Percentiles rank a stretch among this genome's conserved stretches.
Evolutionary conservation across 2,329 filamentous ascomycete species (phyloP).

Genomic region (Venturia oleaginea): DNA sequence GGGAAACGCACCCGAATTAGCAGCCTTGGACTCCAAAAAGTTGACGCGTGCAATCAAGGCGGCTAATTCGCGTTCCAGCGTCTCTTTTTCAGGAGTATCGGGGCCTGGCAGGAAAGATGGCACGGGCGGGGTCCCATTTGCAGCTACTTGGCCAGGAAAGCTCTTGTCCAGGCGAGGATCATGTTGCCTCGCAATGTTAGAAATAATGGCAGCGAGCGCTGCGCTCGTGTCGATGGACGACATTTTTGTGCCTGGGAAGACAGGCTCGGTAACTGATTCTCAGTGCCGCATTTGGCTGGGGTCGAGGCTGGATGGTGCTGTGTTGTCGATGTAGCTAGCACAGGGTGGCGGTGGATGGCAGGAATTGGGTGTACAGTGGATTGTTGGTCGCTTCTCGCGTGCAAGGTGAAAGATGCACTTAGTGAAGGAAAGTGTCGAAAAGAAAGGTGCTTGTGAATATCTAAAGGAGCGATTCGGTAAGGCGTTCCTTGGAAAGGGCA

Average conservation of each 20-base stretch:
- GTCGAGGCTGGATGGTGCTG: background rate
- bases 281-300: background rate
- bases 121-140: constrained; percentile 43
- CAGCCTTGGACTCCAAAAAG: constrained; percentile 69
- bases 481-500: background rate
- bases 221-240: constrained; percentile 24
- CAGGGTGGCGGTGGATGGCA: background rate
- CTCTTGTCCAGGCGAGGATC: constrained; percentile 34
- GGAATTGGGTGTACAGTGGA: background rate
- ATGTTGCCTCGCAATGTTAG: constrained; percentile 41
- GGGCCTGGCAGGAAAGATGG: constrained; percentile 67
- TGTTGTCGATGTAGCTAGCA: background rate
- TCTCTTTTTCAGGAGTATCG: constrained; percentile 64
- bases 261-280: background rate
- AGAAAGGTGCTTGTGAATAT: background rate
- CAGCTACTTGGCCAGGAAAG: constrained; percentile 35
- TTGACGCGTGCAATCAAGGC: constrained; percentile 71
- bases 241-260: background rate
- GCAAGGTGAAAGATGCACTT: background rate
- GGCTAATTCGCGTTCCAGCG: constrained; percentile 73
- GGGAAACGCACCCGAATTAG: constrained; percentile 54
- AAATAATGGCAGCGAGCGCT: constrained; percentile 33
- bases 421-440: background rate
- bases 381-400: background rate
- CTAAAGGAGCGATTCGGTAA: background rate